These are phyloP conservation scores for Fibroporia radiculosa DNA, from an alignment of 768 basidiomycete genomes.

Conservation along the genomic window DNA sequence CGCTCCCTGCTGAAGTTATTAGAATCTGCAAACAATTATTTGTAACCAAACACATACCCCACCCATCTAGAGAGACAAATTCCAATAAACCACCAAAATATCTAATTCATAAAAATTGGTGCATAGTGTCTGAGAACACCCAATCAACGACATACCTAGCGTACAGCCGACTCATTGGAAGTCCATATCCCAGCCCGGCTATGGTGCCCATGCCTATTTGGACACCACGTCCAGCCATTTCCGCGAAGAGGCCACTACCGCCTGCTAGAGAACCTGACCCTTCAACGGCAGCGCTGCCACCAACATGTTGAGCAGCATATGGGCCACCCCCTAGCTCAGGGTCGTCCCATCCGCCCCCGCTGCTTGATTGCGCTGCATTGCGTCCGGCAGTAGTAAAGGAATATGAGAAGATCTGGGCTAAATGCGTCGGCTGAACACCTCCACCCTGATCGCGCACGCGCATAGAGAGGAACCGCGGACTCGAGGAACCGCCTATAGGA, in stretches of 20 bases:
- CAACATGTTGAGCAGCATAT: conserved; percentile 72
- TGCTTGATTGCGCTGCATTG: conserved; percentile 21
- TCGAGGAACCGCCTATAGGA: conserved; percentile 32
- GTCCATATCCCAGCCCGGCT: conserved; percentile 82
- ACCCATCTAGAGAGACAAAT: conserved; percentile 74
- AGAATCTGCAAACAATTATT: background rate
- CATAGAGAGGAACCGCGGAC: conserved; percentile 56
- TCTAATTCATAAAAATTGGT: conserved; percentile 27
- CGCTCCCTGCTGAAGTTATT: conserved; percentile 30
- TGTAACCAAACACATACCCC: conserved; percentile 43
- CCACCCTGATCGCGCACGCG: conserved; percentile 84
- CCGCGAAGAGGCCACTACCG: conserved; percentile 57
- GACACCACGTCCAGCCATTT: conserved; percentile 70
- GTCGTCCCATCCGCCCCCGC: conserved; percentile 26
- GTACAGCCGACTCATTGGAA: conserved; percentile 74
- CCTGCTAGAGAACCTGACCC: conserved; percentile 17
- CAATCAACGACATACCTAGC: conserved; percentile 53
- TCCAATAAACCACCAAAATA: conserved; percentile 88
- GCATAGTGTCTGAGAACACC: conserved; percentile 4
- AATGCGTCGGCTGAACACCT: conserved; percentile 66
- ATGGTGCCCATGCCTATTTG: conserved; percentile 84
- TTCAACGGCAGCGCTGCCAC: conserved; percentile 57
- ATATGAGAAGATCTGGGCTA: conserved; percentile 82
- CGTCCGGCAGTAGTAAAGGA: conserved; percentile 82
- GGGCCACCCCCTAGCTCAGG: conserved; percentile 52